Base-by-base conservation (phyloP, 805 yeast species). In the Metschnikowia kofuensis region DNA sequence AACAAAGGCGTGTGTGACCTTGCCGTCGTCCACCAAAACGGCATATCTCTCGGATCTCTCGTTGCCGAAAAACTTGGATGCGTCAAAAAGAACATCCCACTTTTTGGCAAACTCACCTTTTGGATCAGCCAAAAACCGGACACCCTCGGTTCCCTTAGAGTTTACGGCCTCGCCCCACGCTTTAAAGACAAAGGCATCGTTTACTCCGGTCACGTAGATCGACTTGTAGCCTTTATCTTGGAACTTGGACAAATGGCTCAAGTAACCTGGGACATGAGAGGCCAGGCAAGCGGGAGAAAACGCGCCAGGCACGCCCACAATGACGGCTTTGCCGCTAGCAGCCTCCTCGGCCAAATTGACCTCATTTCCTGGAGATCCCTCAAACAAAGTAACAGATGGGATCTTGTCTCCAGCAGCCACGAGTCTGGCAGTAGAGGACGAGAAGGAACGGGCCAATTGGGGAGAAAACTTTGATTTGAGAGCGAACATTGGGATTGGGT, bases 121-220 rank as follows among this genome's bases (percentile, higher is more conserved):
- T n/a, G 94, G 84, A 66, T 90, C 97, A 38, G 96, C 89, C 55
- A 89, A 74, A 64, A 86, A 79, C 48, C 78, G 75, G 46, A 84
- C 68, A 47, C 70, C 67, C 29, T 59, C 55, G 34, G 43, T 39
- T n/a, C 57, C 58, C 14, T 55, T 56, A 15, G 56, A 55, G 41
- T 58, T 62, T 28, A 65, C 54, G 35, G 69, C 57, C 48, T 82
- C 78, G 39, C 79, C 81, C 96, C 96, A 90, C 0, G 94, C 91
- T 58, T 80, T 78, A 61, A 84, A 80, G 43, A 89, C 96, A 66
- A 90, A 90, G 2, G 94, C 79, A 64, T 90, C 97, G 67, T 90
- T 90, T 42, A 88, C 96, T 15, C 94, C 77, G 34, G 90, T 80
- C 38, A 90, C 80, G 59, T 76, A 82, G 44, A 89, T 66, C 40